Evolutionary conservation across 2,329 filamentous ascomycete species (phyloP).

Genomic region (Stagonosporopsis cucurbitacearum): DNA sequence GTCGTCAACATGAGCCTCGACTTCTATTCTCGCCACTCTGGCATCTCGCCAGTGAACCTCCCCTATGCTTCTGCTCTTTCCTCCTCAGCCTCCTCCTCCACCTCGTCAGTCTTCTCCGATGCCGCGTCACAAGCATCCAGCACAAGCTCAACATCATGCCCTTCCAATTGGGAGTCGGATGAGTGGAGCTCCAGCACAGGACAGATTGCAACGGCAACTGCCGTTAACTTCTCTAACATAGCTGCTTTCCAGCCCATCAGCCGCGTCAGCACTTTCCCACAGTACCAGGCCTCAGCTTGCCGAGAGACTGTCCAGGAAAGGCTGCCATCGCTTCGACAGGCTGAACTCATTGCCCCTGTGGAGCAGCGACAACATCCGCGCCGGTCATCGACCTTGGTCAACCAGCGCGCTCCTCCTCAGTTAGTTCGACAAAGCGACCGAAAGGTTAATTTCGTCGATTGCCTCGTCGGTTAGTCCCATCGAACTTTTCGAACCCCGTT

Average conservation of each 20-base stretch:
- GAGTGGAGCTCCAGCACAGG: slow-evolving; percentile 43
- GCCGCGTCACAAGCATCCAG: slow-evolving; percentile 72
- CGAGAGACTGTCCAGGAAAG: slow-evolving; percentile 40
- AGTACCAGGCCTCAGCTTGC: slow-evolving; percentile 49
- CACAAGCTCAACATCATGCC: slow-evolving; percentile 66
- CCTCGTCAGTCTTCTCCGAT: slow-evolving; percentile 79
- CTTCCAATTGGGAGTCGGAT: slow-evolving; percentile 58
- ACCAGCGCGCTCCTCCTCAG: slow-evolving; percentile 71
- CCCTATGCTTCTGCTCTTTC: slow-evolving; percentile 75
- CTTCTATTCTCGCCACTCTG: slow-evolving; percentile 42
- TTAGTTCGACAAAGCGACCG: slow-evolving; percentile 88
- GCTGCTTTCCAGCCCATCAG: slow-evolving; percentile 42
- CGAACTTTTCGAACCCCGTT: slow-evolving; percentile 44
- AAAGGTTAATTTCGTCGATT: slow-evolving; percentile 95
- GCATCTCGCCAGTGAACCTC: slow-evolving; percentile 50
- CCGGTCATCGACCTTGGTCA: slow-evolving; percentile 62
- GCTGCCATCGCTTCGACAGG: slow-evolving; percentile 41
- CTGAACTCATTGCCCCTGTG: slow-evolving; percentile 59
- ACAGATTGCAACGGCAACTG: slow-evolving; percentile 27
- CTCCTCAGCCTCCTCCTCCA: slow-evolving; percentile 77
- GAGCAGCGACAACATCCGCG: slow-evolving; percentile 70
- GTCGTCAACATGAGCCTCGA: slow-evolving; percentile 50
- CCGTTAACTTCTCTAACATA: slow-evolving; percentile 31
- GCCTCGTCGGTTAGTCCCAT: slow-evolving; percentile 85
- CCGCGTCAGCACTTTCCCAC: slow-evolving; percentile 46